Evolutionary conservation across 1,284 basidiomycete species (phyloP).

Genomic region (Tylopilus sp.): DNA sequence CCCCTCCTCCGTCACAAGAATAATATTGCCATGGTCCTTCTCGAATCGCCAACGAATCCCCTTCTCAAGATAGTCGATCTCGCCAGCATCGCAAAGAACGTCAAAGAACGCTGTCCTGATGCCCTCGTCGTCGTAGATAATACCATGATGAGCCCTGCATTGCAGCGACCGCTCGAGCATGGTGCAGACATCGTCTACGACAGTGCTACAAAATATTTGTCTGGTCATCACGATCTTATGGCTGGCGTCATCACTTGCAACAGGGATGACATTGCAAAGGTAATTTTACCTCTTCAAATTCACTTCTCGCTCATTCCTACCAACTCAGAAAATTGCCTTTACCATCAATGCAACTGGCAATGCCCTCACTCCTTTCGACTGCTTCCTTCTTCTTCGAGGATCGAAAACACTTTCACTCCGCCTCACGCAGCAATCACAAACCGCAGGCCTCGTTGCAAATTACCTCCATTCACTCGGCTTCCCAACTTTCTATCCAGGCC

Average conservation of each 20-base stretch:
- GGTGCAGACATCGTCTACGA: slow-evolving; percentile 98
- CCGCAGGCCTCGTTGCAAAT: slow-evolving; percentile 79
- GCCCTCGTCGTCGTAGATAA: slow-evolving; percentile 94
- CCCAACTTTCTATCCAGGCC: slow-evolving; percentile 90
- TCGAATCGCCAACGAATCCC: slow-evolving; percentile 98
- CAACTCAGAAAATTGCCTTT: slow-evolving; percentile 75
- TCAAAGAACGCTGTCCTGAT: slow-evolving; percentile 76
- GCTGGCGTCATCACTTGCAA: slow-evolving; percentile 92
- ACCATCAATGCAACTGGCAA: slow-evolving; percentile 98
- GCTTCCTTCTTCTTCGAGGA: slow-evolving; percentile 92
- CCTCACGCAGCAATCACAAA: slow-evolving; percentile 91
- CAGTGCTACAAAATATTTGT: slow-evolving; percentile 96
- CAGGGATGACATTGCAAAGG: slow-evolving; percentile 85
- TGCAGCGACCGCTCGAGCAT: slow-evolving; percentile 92
- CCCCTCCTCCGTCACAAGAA: slow-evolving; percentile 66
- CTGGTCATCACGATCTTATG: slow-evolving; percentile 99
- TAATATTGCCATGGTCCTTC: slow-evolving; percentile 81
- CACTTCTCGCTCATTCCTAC: slow-evolving; percentile 4
- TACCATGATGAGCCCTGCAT: slow-evolving; percentile 99
- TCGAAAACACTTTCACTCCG: slow-evolving; percentile 96
- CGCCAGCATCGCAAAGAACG: slow-evolving; percentile 70
- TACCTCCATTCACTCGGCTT: slow-evolving; percentile 89
- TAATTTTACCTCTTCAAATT: slow-evolving; percentile 25
- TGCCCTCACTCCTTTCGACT: slow-evolving; percentile 91
- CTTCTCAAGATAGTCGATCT: slow-evolving; percentile 94